phyloP scores from a whole-genome alignment of 2,329 filamentous ascomycete species.

The Venturia aucupariae region DNA sequence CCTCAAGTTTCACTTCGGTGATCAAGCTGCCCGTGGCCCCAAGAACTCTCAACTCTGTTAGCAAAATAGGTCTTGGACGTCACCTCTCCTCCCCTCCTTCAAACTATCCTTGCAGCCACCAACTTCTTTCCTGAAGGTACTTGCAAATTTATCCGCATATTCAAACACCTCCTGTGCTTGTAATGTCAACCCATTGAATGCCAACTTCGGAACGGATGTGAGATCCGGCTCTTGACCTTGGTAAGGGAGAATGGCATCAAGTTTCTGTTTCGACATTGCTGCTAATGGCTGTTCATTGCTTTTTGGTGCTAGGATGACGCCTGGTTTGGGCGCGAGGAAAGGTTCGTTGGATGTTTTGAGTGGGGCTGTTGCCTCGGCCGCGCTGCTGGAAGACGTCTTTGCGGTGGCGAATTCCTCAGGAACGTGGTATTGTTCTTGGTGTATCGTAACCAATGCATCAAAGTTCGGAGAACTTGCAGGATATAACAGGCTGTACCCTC shows the following conservation, averaged over 20 bases:
- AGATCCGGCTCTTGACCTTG: slow-evolving; percentile 40
- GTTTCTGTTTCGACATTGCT: slow-evolving; percentile 28
- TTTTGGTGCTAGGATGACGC: neutral
- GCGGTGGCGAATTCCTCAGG: slow-evolving; percentile 57
- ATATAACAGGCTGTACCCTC: slow-evolving; percentile 73
- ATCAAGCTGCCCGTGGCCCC: no score
- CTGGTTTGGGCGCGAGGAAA: neutral
- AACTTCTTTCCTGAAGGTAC: slow-evolving; percentile 51
- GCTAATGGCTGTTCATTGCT: slow-evolving; percentile 30
- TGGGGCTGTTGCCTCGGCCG: neutral
- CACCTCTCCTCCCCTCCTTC: neutral
- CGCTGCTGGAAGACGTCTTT: neutral
- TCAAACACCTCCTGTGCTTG: slow-evolving; percentile 33
- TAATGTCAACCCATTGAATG: slow-evolving; percentile 51
- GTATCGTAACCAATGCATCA: slow-evolving; percentile 58
- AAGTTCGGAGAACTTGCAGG: slow-evolving; percentile 48
- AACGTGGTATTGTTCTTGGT: slow-evolving; percentile 61
- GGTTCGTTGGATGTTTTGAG: neutral
- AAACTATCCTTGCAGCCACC: slow-evolving; percentile 53
- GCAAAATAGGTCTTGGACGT: neutral
- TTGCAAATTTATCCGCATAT: slow-evolving; percentile 44
- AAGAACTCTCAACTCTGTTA: neutral
- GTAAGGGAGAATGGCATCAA: slow-evolving; percentile 40
- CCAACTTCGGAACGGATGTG: slow-evolving; percentile 48
- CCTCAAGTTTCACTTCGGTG: no score